These are phyloP conservation scores for Eucalyptus leucophloia DNA, from an alignment of 345 rosid species.

Conservation along the genomic window DNA sequence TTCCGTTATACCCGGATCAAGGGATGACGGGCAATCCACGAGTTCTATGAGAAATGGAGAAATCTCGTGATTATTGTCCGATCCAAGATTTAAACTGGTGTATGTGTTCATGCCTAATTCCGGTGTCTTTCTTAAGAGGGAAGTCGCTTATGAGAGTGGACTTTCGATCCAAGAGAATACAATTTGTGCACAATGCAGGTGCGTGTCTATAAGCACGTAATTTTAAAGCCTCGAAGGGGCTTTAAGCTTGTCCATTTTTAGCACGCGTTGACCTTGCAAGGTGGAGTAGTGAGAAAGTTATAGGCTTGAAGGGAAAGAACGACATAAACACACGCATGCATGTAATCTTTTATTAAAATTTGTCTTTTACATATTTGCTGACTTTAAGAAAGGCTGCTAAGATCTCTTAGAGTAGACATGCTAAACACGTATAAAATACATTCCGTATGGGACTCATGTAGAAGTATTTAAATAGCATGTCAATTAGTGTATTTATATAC, in stretches of 20 bases:
- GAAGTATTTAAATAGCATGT: not conserved
- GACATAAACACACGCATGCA: not conserved
- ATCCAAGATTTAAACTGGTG: not conserved
- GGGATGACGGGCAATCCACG: not conserved
- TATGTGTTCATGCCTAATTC: not conserved
- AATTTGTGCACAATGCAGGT: not conserved
- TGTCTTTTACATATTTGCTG: not conserved
- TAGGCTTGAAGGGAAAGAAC: not conserved
- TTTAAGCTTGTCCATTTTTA: not conserved
- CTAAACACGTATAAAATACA: not conserved
- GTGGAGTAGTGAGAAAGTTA: not conserved
- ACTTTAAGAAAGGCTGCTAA: not conserved
- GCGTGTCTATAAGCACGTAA: not conserved
- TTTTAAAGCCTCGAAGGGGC: not conserved
- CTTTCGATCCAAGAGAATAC: not conserved
- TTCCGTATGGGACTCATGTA: not conserved
- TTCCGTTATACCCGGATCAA: not conserved
- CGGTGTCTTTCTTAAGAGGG: not conserved
- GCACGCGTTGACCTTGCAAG: not conserved
- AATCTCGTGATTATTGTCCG: not conserved
- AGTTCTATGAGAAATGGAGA: not conserved
- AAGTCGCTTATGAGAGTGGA: not conserved
- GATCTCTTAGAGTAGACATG: not conserved
- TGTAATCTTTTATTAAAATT: not conserved
- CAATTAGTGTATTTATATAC: not conserved